Conservation (phyloP, 2,329 filamentous ascomycete species). For the Fusarium devonianum region DNA sequence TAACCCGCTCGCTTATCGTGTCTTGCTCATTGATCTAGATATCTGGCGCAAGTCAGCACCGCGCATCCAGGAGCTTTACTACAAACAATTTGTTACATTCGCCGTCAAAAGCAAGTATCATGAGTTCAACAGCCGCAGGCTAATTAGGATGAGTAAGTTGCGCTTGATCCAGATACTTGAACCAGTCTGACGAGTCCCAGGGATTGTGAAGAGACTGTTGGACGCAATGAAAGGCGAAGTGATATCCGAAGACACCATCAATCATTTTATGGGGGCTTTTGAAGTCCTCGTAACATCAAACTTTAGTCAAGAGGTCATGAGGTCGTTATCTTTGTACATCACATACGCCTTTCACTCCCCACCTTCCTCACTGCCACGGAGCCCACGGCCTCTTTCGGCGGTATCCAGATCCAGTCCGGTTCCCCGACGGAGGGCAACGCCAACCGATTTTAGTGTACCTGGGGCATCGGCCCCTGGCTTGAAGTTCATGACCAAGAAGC, state of each 20-base stretch:
- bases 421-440: conserved; percentile 46
- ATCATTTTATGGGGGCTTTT: conserved; percentile 80
- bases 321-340: conserved; percentile 88
- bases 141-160: conserved; percentile 85
- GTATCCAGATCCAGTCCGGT: conserved; percentile 50
- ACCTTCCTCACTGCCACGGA: conserved; percentile 57
- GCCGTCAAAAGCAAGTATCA: conserved; percentile 89
- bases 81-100: conserved; percentile 89
- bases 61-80: conserved; percentile 86
- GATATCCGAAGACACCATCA: conserved; percentile 74
- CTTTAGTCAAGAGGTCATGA: conserved; percentile 82
- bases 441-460: conserved; percentile 46
- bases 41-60: conserved; percentile 85
- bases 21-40: conserved; percentile 90
- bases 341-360: conserved; percentile 84
- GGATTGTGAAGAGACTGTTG: conserved; percentile 86
- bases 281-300: conserved; percentile 81
- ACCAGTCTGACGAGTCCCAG: conserved; percentile 52
- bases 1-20: conserved; percentile 92
- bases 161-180: conserved; percentile 5
- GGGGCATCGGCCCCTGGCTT: conserved; percentile 42
- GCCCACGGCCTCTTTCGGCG: conserved; percentile 55
- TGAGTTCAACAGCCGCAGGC: conserved; percentile 86
- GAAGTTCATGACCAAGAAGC: conserved; percentile 65
- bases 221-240: conserved; percentile 89